Evolutionary conservation across 164 flowering plant species (phyloP).

Genomic region (Magnolia sinica): DNA sequence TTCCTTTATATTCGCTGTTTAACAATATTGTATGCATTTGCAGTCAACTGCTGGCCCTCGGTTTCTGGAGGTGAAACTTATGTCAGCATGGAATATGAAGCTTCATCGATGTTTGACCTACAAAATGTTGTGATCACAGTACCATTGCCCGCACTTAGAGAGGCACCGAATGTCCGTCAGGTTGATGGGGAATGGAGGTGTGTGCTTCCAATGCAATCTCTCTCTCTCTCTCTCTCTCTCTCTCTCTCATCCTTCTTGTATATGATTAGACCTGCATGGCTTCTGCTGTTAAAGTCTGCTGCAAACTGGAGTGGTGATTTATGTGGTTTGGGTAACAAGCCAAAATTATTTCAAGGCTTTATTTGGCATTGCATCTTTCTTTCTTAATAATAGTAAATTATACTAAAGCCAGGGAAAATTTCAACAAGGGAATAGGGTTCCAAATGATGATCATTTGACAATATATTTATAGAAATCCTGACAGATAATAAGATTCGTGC

Average conservation of each 20-base stretch:
- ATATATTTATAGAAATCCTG: no score
- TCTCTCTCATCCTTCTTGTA: neutral
- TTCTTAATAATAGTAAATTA: no score
- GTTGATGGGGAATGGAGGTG: slow-evolving; percentile 99
- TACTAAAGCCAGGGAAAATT: no score
- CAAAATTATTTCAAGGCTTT: no score
- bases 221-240: neutral
- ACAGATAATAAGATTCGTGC: no score
- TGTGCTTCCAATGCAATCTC: neutral
- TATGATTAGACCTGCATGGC: neutral
- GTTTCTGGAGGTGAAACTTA: slow-evolving; percentile 92
- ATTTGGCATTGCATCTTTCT: no score
- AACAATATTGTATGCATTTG: slow-evolving; percentile 14
- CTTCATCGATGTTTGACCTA: slow-evolving; percentile 79
- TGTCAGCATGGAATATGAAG: slow-evolving; percentile 96
- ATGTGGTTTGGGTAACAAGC: no score
- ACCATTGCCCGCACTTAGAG: slow-evolving; percentile 94
- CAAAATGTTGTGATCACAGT: slow-evolving; percentile 86
- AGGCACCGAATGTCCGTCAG: slow-evolving; percentile 83
- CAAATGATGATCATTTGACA: no score
- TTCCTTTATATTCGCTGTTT: neutral
- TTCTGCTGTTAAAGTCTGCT: no score
- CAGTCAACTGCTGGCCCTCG: slow-evolving; percentile 99
- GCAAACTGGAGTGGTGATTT: no score
- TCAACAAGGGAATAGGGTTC: no score